These are phyloP conservation scores for Conringia planisiliqua DNA, from an alignment of 345 rosid species.

Conservation along the genomic window DNA sequence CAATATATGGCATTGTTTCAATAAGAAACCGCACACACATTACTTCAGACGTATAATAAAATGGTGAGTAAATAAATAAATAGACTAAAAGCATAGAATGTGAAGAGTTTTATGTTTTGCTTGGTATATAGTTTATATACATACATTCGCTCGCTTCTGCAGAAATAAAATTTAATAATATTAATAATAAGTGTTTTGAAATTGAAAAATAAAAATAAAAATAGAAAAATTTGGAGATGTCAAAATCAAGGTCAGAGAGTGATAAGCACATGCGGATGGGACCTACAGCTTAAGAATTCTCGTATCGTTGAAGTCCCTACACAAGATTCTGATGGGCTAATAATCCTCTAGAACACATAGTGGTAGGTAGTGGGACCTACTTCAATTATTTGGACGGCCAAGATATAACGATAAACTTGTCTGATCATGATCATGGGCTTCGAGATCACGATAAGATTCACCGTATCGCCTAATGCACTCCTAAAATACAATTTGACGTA, in stretches of 20 bases:
- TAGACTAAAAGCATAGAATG: not conserved
- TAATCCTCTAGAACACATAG: slow-evolving; percentile 24
- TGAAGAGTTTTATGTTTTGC: not conserved
- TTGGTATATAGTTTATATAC: not conserved
- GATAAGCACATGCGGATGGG: slow-evolving; percentile 33
- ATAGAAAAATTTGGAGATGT: slow-evolving; percentile 12
- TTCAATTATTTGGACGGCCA: slow-evolving; percentile 27
- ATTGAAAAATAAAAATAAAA: slow-evolving; percentile 10
- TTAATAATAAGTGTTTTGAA: not conserved
- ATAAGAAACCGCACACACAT: not conserved
- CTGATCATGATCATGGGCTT: slow-evolving; percentile 27
- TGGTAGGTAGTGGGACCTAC: slow-evolving; percentile 21
- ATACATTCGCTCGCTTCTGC: not conserved
- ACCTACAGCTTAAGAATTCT: slow-evolving; percentile 27
- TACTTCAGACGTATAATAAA: not conserved
- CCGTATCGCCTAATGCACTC: slow-evolving; percentile 18
- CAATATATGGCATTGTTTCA: slow-evolving; percentile 6
- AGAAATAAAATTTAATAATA: not conserved
- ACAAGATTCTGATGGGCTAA: slow-evolving; percentile 4
- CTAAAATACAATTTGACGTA: not conserved
- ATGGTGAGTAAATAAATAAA: not conserved
- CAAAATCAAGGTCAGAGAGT: slow-evolving; percentile 28
- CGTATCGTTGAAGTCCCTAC: slow-evolving; percentile 24
- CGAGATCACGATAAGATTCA: slow-evolving; percentile 32
- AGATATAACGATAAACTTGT: not conserved